A percentile compares a stretch with the other conserved stretches of the same genome.
Conservation (phyloP, 352 stramenopile genomes). For the Phytophthora megakarya region DNA sequence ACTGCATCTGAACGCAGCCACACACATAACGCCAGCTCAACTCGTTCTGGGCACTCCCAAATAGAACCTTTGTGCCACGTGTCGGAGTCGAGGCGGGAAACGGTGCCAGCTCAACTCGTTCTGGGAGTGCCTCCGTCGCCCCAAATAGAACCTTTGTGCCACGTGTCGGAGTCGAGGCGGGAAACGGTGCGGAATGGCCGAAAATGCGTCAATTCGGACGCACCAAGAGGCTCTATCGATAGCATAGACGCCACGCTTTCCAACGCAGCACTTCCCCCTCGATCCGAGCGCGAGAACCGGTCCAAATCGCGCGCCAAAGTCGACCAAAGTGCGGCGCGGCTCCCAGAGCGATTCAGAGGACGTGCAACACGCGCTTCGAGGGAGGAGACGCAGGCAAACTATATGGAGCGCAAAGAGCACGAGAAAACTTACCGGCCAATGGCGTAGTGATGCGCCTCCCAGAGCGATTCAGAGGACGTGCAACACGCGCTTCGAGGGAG, state of each 20-base stretch:
- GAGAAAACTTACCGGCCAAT: constrained; percentile 38
- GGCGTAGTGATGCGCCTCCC: constrained; percentile 22
- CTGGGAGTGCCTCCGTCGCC: background rate
- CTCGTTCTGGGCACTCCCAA: background rate
- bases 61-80: constrained; percentile 17
- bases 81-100: constrained; percentile 19
- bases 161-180: constrained; percentile 13
- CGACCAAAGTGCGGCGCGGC: background rate
- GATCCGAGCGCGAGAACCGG: constrained; percentile 16
- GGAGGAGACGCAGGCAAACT: constrained; percentile 15
- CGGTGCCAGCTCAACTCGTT: constrained; percentile 11
- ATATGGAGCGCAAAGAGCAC: background rate
- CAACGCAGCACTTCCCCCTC: constrained; percentile 11
- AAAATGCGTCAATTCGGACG: constrained; percentile 29
- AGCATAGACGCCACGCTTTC: constrained; percentile 24
- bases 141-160: constrained; percentile 13
- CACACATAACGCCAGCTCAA: constrained; percentile 28
- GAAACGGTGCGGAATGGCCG: constrained; percentile 29
- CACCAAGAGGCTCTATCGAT: constrained; percentile 18
- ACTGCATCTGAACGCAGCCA: constrained; percentile 37
- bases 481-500: constrained; percentile 29
- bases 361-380: constrained; percentile 30
- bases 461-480: constrained; percentile 29
- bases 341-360: constrained; percentile 29
- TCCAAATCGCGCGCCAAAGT: constrained; percentile 18